Evolutionary conservation across 805 yeast genomes (phyloP).

Genomic region (Saccharomycopsis sp.): DNA sequence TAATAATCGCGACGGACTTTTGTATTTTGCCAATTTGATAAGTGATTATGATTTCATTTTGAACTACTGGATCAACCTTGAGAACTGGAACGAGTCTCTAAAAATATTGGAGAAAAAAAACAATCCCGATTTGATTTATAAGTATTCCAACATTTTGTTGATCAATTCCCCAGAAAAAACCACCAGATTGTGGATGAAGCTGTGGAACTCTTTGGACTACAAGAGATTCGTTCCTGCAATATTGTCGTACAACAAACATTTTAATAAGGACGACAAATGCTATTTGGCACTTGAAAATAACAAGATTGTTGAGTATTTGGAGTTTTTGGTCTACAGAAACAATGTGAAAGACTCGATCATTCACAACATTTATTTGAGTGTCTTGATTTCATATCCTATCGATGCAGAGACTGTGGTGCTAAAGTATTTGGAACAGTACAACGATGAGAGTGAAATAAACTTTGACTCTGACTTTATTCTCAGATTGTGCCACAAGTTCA

Average conservation of each 20-base stretch:
- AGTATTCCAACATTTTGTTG: conserved; percentile 61
- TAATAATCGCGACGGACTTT: conserved; percentile 55
- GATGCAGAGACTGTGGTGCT: conserved; percentile 42
- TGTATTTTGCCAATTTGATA: conserved; percentile 60
- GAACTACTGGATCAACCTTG: conserved; percentile 58
- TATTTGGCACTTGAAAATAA: conserved; percentile 30
- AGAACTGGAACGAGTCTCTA: conserved; percentile 70
- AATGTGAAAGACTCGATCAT: conserved; percentile 41
- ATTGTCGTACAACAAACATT: conserved; percentile 53
- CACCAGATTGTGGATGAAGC: conserved; percentile 70
- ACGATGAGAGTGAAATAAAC: conserved; percentile 28
- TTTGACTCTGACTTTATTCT: conserved; percentile 73
- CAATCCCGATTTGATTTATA: conserved; percentile 47
- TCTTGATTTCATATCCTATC: conserved; percentile 48
- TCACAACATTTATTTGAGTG: conserved; percentile 64
- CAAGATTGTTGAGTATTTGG: conserved; percentile 60
- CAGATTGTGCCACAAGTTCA: conserved; percentile 58
- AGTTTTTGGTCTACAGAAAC: conserved; percentile 42
- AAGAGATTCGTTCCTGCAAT: conserved; percentile 69
- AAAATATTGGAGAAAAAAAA: conserved; percentile 45
- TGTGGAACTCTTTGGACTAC: conserved; percentile 45
- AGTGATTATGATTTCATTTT: conserved; percentile 66
- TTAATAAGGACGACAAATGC: conserved; percentile 28
- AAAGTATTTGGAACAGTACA: conserved; percentile 38
- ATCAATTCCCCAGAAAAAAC: conserved; percentile 64